Conservation (phyloP, 208 protist species). For the Vickermania ingenoplastis region DNA sequence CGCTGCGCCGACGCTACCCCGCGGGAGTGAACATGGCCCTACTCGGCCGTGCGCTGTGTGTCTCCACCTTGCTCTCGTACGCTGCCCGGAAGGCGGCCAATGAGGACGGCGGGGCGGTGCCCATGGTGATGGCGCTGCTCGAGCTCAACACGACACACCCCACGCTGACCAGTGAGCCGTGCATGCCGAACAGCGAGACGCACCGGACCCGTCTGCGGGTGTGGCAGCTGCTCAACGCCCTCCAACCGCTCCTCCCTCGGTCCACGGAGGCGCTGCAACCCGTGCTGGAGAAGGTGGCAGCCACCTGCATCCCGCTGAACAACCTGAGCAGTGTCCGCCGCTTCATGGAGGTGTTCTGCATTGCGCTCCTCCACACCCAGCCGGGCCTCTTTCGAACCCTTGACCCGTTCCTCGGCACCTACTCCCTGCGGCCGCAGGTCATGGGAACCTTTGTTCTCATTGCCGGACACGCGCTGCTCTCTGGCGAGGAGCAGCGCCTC, state of each 20-base stretch:
- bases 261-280: slow-evolving; percentile 10
- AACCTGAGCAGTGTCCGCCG: slow-evolving; percentile 86
- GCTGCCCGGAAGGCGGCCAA: slow-evolving; percentile 25
- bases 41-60: slow-evolving; percentile 52
- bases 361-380: slow-evolving; percentile 43
- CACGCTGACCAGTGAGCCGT: slow-evolving; percentile 60
- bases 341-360: slow-evolving; percentile 81
- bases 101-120: slow-evolving; percentile 6
- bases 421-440: slow-evolving; percentile 66
- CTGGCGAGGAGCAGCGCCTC: slow-evolving; percentile 13
- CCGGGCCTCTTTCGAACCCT: slow-evolving; percentile 49
- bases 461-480: slow-evolving; percentile 52
- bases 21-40: slow-evolving; percentile 61
- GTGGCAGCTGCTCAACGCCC: slow-evolving; percentile 76
- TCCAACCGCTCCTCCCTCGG: slow-evolving; percentile 48
- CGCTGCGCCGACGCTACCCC: slow-evolving; percentile 50
- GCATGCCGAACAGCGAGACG: slow-evolving; percentile 84
- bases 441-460: slow-evolving; percentile 75
- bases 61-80: slow-evolving; percentile 55
- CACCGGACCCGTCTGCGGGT: slow-evolving; percentile 79
- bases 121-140: slow-evolving; percentile 46
- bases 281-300: slow-evolving; percentile 31
- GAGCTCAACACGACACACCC: slow-evolving; percentile 48
- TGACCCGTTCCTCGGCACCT: slow-evolving; percentile 36
- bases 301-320: slow-evolving; percentile 51